Evolutionary conservation across 257 asterid species (phyloP), one percentile per base, ranked within the genome.

Genomic region (Fraxinus pennsylvanica): DNA sequence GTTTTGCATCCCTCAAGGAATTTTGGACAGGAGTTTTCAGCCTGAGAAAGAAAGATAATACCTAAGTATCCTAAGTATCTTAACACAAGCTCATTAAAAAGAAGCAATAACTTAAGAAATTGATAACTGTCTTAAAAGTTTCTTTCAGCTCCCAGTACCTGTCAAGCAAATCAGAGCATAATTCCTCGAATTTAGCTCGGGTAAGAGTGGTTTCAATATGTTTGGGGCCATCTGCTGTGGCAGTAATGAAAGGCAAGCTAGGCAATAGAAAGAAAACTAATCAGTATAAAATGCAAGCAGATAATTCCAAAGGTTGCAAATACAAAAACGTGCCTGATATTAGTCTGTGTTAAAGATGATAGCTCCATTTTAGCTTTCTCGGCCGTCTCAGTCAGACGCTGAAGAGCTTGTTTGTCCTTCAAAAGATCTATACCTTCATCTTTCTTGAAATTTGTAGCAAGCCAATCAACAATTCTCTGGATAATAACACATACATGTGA

Each of bases 361-460:
- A 88, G 76, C 77, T 89, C 94, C 90, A 89, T 87, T 81, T 89
- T 89, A 74, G 94, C 92, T 76, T 89, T 95, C 88, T 95, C 99
- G 5, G 99, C 98, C 19, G 98, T 90, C 88, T 94, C 99, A 25
- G 99, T 94, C 72, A 94, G 86, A 38, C 99, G 97, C 78, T 95
- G 99, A 78, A 95, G 98, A 77, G 99, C 99, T 87, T 95, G 99
- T 78, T 95, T 95, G 90, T 95, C 99, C 88, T 93, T 95, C 85
- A 95, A 84, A 30, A 95, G 90, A 83, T 91, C 96, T 73, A 95
- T 88, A 13, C 99, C 99, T 80, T 95, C 99, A 77, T 91, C 85
- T 74, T 70, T 93, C 91, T 95, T 95, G 86, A 95, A 95, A 85
- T 67, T 81, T 59, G 76, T 41, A 68, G 99, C 92, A 10, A 95